These are phyloP conservation scores for Colletotrichum camelliae DNA, from an alignment of 2,329 filamentous ascomycete species.

Conservation along the genomic window DNA sequence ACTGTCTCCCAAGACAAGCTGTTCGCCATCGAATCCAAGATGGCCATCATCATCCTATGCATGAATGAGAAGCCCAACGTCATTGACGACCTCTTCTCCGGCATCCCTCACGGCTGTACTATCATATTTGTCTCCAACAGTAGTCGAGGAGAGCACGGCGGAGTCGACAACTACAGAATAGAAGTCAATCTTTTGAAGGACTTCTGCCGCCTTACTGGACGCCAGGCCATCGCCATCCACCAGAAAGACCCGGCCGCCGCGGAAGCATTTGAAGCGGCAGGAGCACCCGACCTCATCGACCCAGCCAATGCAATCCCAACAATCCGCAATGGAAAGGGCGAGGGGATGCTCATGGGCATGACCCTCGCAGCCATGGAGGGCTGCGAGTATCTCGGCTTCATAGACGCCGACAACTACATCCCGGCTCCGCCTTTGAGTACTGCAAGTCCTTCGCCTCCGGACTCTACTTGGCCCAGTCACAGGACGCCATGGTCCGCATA, in stretches of 20 bases:
- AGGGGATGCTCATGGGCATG: constrained; percentile 4
- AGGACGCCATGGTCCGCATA: constrained; percentile 1
- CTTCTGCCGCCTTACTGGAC: background rate
- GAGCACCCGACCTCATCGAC: background rate
- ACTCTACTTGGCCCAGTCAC: background rate
- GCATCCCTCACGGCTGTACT: constrained; percentile 1
- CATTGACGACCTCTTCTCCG: constrained; percentile 1
- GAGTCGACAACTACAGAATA: background rate
- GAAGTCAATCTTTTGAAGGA: background rate
- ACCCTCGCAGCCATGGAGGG: background rate
- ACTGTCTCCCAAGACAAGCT: background rate
- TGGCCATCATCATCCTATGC: constrained; percentile 7
- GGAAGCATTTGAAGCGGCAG: background rate
- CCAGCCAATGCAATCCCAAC: background rate
- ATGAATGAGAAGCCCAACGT: background rate
- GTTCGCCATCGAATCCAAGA: background rate
- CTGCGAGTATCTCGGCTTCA: constrained; percentile 1
- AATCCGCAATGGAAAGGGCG: background rate
- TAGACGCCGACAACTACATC: constrained; percentile 6
- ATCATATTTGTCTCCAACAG: constrained; percentile 9
- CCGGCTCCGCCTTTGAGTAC: constrained; percentile 4
- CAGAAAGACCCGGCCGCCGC: background rate
- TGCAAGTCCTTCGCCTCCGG: background rate
- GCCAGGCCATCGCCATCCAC: constrained; percentile 4
- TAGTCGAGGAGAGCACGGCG: background rate